These are phyloP conservation scores for Alternaria triticimaculans DNA, from an alignment of 2,329 filamentous ascomycete genomes.

Conservation along the genomic window DNA sequence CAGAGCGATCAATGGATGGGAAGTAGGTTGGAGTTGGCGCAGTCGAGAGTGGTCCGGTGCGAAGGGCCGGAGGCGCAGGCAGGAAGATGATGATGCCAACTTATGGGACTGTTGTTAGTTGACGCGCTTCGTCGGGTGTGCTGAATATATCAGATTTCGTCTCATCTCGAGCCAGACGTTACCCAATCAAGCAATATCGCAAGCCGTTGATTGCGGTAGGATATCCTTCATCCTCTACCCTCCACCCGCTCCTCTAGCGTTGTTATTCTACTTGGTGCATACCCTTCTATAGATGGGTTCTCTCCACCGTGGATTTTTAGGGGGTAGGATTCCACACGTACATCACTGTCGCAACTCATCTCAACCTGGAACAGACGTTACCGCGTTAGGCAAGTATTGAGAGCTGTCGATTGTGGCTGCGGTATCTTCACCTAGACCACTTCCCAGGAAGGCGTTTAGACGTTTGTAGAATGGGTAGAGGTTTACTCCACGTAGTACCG, in stretches of 20 bases:
- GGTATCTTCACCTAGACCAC: neutral
- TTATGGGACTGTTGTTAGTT: neutral
- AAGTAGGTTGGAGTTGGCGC: neutral
- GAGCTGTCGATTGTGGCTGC: neutral
- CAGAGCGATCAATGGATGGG: slow-evolving; percentile 28
- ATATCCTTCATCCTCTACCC: neutral
- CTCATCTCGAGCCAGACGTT: neutral
- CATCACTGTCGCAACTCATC: neutral
- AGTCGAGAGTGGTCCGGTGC: slow-evolving; percentile 11
- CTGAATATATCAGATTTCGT: neutral
- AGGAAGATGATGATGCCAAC: neutral
- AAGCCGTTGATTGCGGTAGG: neutral
- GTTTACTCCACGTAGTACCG: too few species aligned
- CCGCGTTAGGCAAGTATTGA: neutral
- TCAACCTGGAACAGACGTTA: neutral
- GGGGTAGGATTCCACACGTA: neutral
- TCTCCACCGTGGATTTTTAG: neutral
- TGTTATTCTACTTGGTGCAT: neutral
- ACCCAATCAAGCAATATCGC: neutral
- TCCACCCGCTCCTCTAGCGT: neutral
- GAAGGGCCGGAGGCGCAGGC: slow-evolving; percentile 11
- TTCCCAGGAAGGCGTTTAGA: neutral
- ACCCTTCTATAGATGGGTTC: neutral
- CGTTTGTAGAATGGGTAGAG: neutral
- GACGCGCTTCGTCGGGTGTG: neutral